Conservation (phyloP, 345 rosid species). For the Eucalyptus erythrocorys region DNA sequence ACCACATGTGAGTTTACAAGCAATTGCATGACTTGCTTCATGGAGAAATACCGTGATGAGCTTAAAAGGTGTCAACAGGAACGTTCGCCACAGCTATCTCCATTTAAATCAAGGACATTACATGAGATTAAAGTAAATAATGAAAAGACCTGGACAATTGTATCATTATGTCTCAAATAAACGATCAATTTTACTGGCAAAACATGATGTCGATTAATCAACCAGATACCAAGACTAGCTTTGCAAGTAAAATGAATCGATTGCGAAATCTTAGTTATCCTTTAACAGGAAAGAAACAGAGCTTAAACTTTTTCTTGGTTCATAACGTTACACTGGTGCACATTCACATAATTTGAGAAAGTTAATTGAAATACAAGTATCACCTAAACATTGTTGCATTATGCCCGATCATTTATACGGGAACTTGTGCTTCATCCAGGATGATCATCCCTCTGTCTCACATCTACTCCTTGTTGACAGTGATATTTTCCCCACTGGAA, state of each 20-base stretch:
- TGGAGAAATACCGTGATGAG: conserved; percentile 92
- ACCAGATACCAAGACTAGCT: not conserved
- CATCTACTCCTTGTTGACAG: not conserved
- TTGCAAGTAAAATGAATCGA: not conserved
- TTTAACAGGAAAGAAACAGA: not conserved
- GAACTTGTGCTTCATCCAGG: not conserved
- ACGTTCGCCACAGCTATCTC: conserved; percentile 84
- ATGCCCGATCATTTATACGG: not conserved
- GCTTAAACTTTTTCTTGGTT: not conserved
- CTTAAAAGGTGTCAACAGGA: conserved; percentile 83
- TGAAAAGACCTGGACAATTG: not conserved
- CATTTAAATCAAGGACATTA: not conserved
- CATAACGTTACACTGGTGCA: not conserved
- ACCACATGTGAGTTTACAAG: conserved; percentile 97
- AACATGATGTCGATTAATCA: not conserved
- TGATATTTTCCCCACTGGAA: not conserved
- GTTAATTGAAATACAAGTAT: not conserved
- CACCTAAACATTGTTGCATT: not conserved
- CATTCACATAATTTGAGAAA: not conserved
- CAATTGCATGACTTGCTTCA: conserved; percentile 97
- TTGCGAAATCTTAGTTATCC: not conserved
- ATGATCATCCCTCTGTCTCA: not conserved
- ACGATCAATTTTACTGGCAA: not conserved
- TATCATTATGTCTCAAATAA: not conserved
- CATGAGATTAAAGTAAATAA: not conserved